phyloP scores from a whole-genome alignment of 306 rosid genomes.

The Phaseolus lunatus region DNA sequence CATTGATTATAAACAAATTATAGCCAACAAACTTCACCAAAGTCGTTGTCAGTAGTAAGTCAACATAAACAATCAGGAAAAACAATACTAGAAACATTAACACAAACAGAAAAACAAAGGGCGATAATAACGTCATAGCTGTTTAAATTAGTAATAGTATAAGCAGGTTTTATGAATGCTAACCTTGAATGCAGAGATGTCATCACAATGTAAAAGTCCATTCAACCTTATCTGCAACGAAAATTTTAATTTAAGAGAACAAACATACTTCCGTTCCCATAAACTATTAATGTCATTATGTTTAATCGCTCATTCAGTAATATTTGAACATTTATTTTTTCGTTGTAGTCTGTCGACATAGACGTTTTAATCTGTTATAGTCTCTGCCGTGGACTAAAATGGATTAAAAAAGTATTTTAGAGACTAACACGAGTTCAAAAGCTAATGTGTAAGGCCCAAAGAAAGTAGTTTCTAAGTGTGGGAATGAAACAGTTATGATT shows the following conservation, averaged over 20 bases:
- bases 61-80: conserved; percentile 12
- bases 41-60: conserved; percentile 20
- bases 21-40: not conserved
- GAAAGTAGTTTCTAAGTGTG: too few species aligned
- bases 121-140: not conserved
- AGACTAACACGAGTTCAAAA: not conserved
- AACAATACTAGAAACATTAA: not conserved
- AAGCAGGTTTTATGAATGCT: conserved; percentile 15
- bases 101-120: not conserved
- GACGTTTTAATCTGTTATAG: not conserved
- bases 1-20: conserved; percentile 19
- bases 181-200: conserved; percentile 87
- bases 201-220: conserved; percentile 86
- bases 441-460: too few species aligned
- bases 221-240: conserved; percentile 74
- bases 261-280: conserved; percentile 15
- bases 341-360: not conserved
- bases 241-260: conserved; percentile 3
- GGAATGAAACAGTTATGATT: not conserved
- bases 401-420: not conserved
- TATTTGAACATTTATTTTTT: not conserved
- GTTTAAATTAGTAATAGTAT: conserved; percentile 1
- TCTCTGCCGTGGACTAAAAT: not conserved
- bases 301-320: not conserved
- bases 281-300: not conserved